phyloP scores from a whole-genome alignment of 306 rosid genomes.

The Trifolium subterraneum region DNA sequence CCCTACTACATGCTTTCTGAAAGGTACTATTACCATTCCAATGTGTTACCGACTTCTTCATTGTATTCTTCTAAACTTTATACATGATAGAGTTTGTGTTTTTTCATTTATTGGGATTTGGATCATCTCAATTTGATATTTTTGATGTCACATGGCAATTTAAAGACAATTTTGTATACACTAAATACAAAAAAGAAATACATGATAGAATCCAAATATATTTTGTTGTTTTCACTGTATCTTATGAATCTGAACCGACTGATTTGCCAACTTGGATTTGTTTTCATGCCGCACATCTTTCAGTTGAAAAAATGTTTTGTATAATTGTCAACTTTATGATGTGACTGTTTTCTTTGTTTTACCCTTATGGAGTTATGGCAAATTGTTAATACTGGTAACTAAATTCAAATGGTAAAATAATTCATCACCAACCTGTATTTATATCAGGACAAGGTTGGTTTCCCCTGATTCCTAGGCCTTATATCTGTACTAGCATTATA shows the following conservation, averaged over 20 bases:
- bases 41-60: background rate
- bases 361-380: slow-evolving; percentile 14
- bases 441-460: slow-evolving; percentile 1
- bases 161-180: background rate
- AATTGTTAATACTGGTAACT: slow-evolving; percentile 18
- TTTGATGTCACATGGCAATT: slow-evolving; percentile 14
- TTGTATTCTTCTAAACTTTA: background rate
- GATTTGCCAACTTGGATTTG: slow-evolving; percentile 17
- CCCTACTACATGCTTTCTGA: slow-evolving; percentile 54
- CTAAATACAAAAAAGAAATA: slow-evolving; percentile 1
- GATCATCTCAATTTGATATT: slow-evolving; percentile 9
- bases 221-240: background rate
- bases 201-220: slow-evolving; percentile 4
- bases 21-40: slow-evolving; percentile 51
- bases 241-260: background rate
- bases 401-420: slow-evolving; percentile 42
- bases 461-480: background rate
- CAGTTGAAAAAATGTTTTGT: slow-evolving; percentile 11
- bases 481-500: no score
- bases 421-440: slow-evolving; percentile 53
- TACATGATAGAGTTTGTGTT: slow-evolving; percentile 8
- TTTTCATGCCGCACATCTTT: slow-evolving; percentile 3
- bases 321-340: slow-evolving; percentile 10
- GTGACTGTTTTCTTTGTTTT: slow-evolving; percentile 34
- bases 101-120: slow-evolving; percentile 10